Evolutionary conservation across 2,329 filamentous ascomycete genomes (phyloP).

Genomic region (Ophiosphaerella korrae): DNA sequence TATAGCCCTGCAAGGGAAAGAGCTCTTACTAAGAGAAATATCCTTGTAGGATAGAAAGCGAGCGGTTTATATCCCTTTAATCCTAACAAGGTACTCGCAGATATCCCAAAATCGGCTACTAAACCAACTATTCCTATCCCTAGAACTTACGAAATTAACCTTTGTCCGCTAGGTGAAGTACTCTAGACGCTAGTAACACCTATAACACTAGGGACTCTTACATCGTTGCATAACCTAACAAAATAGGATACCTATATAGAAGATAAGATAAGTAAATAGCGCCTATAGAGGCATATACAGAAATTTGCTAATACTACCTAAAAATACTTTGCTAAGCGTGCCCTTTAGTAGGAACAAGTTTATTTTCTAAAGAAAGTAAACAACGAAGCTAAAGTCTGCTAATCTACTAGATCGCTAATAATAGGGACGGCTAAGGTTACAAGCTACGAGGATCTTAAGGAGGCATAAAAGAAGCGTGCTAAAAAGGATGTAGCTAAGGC

Average conservation of each 20-base stretch:
- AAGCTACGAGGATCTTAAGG: neutral
- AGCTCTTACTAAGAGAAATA: too few relatives aligned
- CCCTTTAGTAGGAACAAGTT: slow-evolving; percentile 26
- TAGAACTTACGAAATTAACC: too few relatives aligned
- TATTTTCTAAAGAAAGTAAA: slow-evolving; percentile 32
- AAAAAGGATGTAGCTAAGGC: neutral
- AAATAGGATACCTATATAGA: slow-evolving; percentile 18
- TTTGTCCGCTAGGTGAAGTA: too few relatives aligned
- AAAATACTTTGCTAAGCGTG: slow-evolving; percentile 15
- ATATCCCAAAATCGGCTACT: too few relatives aligned
- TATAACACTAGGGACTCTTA: slow-evolving; percentile 23
- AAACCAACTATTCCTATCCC: too few relatives aligned
- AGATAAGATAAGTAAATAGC: slow-evolving; percentile 22
- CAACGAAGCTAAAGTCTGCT: slow-evolving; percentile 19
- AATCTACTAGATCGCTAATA: neutral
- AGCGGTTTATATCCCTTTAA: too few relatives aligned
- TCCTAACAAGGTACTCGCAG: too few relatives aligned
- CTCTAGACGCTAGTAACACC: too few relatives aligned
- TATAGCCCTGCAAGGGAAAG: too few relatives aligned
- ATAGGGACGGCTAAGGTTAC: neutral
- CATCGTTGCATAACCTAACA: slow-evolving; percentile 20
- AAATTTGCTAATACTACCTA: slow-evolving; percentile 22
- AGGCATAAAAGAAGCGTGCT: neutral
- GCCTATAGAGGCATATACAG: slow-evolving; percentile 8
- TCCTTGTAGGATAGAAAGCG: too few relatives aligned